These are phyloP conservation scores for Phytophthora cactorum DNA, from an alignment of 352 stramenopile genomes.

Conservation along the genomic window DNA sequence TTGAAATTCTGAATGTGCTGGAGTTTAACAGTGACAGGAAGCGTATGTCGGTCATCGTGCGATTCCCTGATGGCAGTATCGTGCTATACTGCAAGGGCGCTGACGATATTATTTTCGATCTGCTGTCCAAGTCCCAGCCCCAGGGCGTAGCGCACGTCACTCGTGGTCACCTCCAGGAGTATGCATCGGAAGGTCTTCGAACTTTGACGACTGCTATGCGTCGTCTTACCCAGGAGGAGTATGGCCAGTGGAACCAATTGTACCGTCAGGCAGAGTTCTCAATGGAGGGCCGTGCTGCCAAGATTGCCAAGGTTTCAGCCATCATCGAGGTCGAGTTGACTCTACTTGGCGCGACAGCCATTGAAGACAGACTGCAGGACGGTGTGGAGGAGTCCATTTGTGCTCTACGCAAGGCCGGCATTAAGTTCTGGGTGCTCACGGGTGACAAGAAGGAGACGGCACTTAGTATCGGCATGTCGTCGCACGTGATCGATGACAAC, in stretches of 20 bases:
- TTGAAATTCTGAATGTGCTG: slow-evolving; percentile 95
- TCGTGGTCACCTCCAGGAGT: slow-evolving; percentile 82
- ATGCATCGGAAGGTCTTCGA: slow-evolving; percentile 78
- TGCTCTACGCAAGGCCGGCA: slow-evolving; percentile 92
- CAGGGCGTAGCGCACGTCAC: slow-evolving; percentile 85
- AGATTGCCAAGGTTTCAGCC: slow-evolving; percentile 78
- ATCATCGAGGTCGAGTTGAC: slow-evolving; percentile 89
- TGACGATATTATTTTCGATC: slow-evolving; percentile 83
- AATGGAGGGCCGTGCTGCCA: slow-evolving; percentile 69
- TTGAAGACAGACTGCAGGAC: slow-evolving; percentile 94
- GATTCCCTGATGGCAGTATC: slow-evolving; percentile 74
- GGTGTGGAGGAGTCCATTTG: slow-evolving; percentile 93
- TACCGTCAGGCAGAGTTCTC: slow-evolving; percentile 84
- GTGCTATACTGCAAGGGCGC: slow-evolving; percentile 87
- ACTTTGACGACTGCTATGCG: slow-evolving; percentile 80
- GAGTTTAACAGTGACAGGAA: slow-evolving; percentile 99
- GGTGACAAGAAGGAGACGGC: slow-evolving; percentile 92
- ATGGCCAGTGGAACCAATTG: slow-evolving; percentile 71
- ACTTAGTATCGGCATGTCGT: slow-evolving; percentile 89
- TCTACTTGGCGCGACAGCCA: slow-evolving; percentile 91
- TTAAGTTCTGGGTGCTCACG: slow-evolving; percentile 97
- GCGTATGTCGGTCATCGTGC: slow-evolving; percentile 97
- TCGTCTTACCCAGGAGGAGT: slow-evolving; percentile 72
- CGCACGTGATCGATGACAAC: slow-evolving; percentile 89
- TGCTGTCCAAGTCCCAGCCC: slow-evolving; percentile 66